Evolutionary conservation across 225 moss, liverwort and hornwort species (phyloP).

Genomic region (Anthoceros angustus): DNA sequence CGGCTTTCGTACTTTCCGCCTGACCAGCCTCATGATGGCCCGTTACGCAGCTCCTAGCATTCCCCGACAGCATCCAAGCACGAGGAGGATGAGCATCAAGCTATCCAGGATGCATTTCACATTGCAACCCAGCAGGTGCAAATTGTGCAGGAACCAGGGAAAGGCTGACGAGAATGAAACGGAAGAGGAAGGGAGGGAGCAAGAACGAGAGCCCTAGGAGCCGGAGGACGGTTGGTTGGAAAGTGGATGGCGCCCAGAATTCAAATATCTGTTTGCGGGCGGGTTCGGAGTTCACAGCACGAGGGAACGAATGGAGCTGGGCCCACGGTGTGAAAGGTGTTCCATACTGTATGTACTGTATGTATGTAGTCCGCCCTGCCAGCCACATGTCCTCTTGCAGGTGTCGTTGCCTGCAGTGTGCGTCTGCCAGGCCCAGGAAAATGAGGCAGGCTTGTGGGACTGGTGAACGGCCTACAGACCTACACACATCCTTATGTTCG

Average conservation of each 20-base stretch:
- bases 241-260: neutral
- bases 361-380: too few species aligned
- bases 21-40: conserved; percentile 45
- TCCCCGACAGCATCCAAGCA: neutral
- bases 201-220: neutral
- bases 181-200: neutral
- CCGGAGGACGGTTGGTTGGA: neutral
- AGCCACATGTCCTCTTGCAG: too few species aligned
- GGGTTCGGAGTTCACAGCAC: neutral
- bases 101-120: neutral
- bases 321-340: too few species aligned
- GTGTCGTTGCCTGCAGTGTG: too few species aligned
- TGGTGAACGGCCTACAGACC: too few species aligned
- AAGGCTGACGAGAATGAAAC: neutral
- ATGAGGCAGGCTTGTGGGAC: too few species aligned
- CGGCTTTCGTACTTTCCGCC: conserved; percentile 40
- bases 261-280: neutral
- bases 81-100: neutral
- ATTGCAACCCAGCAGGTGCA: neutral
- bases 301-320: too few species aligned
- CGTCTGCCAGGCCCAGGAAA: too few species aligned
- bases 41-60: neutral
- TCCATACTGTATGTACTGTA: too few species aligned
- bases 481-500: too few species aligned
- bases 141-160: neutral